Evolutionary conservation across 768 basidiomycete species (phyloP).

Genomic region (Hypsizygus marmoreus): DNA sequence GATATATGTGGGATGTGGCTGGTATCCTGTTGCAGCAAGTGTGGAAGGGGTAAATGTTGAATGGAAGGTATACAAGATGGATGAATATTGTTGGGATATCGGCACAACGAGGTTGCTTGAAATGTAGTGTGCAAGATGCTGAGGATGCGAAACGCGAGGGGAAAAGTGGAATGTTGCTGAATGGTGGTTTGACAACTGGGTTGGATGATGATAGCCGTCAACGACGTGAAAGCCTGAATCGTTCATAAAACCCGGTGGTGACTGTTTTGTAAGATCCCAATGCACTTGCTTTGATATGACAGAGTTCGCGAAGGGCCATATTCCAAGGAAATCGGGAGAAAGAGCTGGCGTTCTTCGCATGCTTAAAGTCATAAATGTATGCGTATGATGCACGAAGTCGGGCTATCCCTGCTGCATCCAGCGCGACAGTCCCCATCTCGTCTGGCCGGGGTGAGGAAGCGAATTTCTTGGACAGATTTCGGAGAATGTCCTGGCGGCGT

Average conservation of each 20-base stretch:
- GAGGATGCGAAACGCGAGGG: neutral
- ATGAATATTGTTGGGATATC: no score
- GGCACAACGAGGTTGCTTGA: no score
- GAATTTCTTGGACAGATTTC: constrained; percentile 45
- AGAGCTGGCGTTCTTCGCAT: neutral
- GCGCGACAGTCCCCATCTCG: constrained; percentile 28
- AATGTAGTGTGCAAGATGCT: no score
- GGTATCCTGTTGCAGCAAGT: no score
- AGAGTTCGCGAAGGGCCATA: constrained; percentile 50
- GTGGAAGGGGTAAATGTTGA: no score
- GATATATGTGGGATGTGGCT: no score
- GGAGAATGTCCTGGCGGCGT: constrained; percentile 47
- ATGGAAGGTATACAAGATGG: no score
- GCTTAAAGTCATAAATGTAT: constrained; percentile 38
- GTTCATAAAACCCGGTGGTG: constrained; percentile 41
- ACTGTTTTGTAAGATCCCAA: constrained; percentile 42
- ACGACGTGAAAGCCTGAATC: constrained; percentile 30
- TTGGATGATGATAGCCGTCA: neutral
- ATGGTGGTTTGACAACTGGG: neutral
- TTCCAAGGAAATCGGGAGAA: constrained; percentile 53
- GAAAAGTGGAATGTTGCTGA: neutral
- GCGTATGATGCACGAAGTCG: constrained; percentile 53
- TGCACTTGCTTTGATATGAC: constrained; percentile 49
- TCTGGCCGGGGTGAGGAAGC: constrained; percentile 26
- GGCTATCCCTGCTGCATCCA: constrained; percentile 28